Evolutionary conservation across 768 basidiomycete species (phyloP).

Genomic region (Auriscalpium microsporum): DNA sequence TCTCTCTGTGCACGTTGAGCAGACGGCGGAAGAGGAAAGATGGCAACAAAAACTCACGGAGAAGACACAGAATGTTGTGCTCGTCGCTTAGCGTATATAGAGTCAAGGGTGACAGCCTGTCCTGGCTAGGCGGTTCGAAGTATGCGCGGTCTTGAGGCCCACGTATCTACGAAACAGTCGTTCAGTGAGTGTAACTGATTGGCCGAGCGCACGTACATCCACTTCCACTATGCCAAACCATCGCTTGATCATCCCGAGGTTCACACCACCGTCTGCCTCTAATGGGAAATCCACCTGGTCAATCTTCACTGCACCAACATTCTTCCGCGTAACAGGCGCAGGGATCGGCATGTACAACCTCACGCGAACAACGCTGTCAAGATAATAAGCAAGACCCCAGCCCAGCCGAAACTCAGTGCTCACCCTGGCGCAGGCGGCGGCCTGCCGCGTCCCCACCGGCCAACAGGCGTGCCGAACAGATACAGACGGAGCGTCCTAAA

Average conservation of each 20-base stretch:
- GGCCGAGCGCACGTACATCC: slow-evolving; percentile 2
- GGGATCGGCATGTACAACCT: background rate
- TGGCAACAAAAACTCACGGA: background rate
- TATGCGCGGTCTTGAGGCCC: background rate
- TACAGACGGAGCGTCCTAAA: slow-evolving; percentile 8
- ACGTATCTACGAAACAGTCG: background rate
- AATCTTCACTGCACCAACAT: background rate
- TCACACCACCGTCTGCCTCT: slow-evolving; percentile 6
- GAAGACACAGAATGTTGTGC: slow-evolving; percentile 1
- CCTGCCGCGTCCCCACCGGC: slow-evolving; percentile 1
- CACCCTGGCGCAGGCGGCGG: slow-evolving; percentile 6
- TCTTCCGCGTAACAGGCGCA: too few species aligned
- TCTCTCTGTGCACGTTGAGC: background rate
- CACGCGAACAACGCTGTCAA: slow-evolving; percentile 8
- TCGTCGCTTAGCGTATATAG: slow-evolving; percentile 6
- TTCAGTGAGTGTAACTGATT: background rate
- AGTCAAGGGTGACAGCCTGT: background rate
- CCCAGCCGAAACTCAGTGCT: background rate
- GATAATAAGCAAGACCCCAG: background rate
- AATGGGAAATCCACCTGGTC: slow-evolving; percentile 13
- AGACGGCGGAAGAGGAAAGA: background rate
- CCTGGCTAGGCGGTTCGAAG: background rate
- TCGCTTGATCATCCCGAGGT: slow-evolving; percentile 7
- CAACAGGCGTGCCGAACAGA: slow-evolving; percentile 11
- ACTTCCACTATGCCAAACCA: slow-evolving; percentile 10